These are phyloP conservation scores for Boletellus ananas DNA, from an alignment of 768 basidiomycete species.

Conservation along the genomic window DNA sequence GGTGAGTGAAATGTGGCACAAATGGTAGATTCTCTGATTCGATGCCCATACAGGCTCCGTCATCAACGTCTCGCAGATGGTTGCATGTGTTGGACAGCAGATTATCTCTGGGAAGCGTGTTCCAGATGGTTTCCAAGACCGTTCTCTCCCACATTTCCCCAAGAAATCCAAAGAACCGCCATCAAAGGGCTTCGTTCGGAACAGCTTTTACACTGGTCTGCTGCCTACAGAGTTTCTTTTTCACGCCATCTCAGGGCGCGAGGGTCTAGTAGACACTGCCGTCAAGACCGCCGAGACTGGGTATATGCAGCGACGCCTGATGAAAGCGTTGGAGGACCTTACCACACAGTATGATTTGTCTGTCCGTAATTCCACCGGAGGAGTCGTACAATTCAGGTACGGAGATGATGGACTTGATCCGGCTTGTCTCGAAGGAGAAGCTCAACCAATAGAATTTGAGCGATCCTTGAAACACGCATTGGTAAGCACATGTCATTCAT, in stretches of 20 bases:
- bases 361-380: conserved; percentile 91
- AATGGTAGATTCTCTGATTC: background rate
- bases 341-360: conserved; percentile 95
- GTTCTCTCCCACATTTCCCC: conserved; percentile 96
- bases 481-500: conserved; percentile 38
- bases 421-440: conserved; percentile 92
- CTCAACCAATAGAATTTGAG: conserved; percentile 86
- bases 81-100: conserved; percentile 99
- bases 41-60: conserved; percentile 69
- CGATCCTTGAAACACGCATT: conserved; percentile 84
- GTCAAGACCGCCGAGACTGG: conserved; percentile 99
- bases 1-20: conserved; percentile 43
- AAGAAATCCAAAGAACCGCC: conserved; percentile 96
- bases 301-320: conserved; percentile 97
- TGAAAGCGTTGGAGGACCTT: conserved; percentile 98
- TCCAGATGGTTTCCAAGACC: conserved; percentile 97
- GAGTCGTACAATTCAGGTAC: conserved; percentile 94
- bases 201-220: conserved; percentile 93
- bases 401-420: conserved; percentile 98
- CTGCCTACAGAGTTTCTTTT: conserved; percentile 95
- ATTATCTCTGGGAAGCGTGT: conserved; percentile 98
- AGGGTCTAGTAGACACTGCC: conserved; percentile 98
- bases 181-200: conserved; percentile 96
- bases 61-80: conserved; percentile 99
- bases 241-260: conserved; percentile 98